Conservation (phyloP, 306 rosid species). For the Elaeagnus macrophylla region DNA sequence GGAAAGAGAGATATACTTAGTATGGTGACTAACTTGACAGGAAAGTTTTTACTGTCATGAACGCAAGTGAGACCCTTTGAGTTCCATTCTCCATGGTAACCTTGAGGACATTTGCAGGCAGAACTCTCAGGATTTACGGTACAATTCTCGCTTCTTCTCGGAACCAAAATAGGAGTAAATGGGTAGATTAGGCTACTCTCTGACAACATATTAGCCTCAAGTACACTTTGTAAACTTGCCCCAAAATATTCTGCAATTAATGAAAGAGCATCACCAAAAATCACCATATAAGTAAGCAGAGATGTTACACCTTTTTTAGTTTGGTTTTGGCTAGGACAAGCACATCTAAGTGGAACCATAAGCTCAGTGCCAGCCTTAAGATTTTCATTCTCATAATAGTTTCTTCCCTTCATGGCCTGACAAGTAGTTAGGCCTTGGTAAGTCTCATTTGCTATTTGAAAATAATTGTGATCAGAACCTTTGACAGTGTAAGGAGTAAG, state of each 20-base stretch:
- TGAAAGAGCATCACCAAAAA: slow-evolving; percentile 17
- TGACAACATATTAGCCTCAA: slow-evolving; percentile 26
- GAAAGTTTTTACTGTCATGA: background rate
- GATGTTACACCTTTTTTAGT: slow-evolving; percentile 21
- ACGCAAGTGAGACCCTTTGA: background rate
- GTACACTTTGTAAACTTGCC: slow-evolving; percentile 22
- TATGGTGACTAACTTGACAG: background rate
- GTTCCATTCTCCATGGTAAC: background rate
- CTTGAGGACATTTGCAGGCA: slow-evolving; percentile 25
- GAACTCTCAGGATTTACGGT: slow-evolving; percentile 22
- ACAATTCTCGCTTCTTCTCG: slow-evolving; percentile 23
- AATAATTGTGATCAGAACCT: slow-evolving; percentile 19
- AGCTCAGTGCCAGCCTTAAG: slow-evolving; percentile 25
- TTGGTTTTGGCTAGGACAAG: slow-evolving; percentile 30
- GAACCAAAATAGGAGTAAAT: slow-evolving; percentile 29
- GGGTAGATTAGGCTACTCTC: slow-evolving; percentile 1
- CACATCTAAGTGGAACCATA: slow-evolving; percentile 28
- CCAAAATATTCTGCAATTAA: slow-evolving; percentile 27
- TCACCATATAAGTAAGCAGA: slow-evolving; percentile 23
- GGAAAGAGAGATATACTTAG: background rate
- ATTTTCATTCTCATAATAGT: slow-evolving; percentile 16
- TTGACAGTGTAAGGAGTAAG: slow-evolving; percentile 17
- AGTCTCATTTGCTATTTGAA: slow-evolving; percentile 13
- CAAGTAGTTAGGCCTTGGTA: slow-evolving; percentile 44
- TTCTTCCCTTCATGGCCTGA: slow-evolving; percentile 35